A percentile compares a stretch with the other conserved stretches of the same genome.
Evolutionary conservation across 2,329 filamentous ascomycete genomes (phyloP).

Genomic region (Ambrosiella cleistominuta): DNA sequence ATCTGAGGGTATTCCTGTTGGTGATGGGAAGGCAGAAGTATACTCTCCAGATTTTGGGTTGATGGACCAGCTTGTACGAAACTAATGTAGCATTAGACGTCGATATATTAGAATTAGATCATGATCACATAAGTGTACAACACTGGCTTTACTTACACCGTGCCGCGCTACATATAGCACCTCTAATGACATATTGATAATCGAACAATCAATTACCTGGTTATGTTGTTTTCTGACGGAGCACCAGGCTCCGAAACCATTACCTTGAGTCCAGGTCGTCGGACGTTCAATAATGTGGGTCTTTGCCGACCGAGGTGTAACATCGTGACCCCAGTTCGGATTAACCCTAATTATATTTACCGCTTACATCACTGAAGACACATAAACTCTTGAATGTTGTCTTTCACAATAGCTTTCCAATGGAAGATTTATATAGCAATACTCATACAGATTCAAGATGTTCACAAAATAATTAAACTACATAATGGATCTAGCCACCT

Average conservation of each 20-base stretch:
- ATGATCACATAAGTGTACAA: constrained; percentile 14
- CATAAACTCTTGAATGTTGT: too few species aligned
- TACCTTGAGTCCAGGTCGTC: background rate
- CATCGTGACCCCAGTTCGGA: too few species aligned
- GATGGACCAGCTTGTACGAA: constrained; percentile 78
- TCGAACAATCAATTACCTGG: background rate
- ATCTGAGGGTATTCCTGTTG: constrained; percentile 76
- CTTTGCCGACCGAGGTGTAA: too few species aligned
- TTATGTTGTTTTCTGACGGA: background rate
- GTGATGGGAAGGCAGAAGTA: constrained; percentile 52
- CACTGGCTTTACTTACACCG: constrained; percentile 33
- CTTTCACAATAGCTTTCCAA: background rate
- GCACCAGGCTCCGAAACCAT: background rate
- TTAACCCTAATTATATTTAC: too few species aligned
- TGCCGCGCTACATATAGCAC: constrained; percentile 60
- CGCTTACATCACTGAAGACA: too few species aligned
- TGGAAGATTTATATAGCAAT: background rate
- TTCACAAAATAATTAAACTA: background rate
- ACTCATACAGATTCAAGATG: background rate
- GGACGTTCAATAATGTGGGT: background rate
- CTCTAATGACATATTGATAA: constrained; percentile 40
- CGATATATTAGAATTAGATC: constrained; percentile 5
- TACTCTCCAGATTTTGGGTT: constrained; percentile 68
- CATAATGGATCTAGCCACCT: background rate
- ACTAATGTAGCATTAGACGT: constrained; percentile 32